phyloP scores from a whole-genome alignment of 768 basidiomycete species.

The Trametes sanguinea region DNA sequence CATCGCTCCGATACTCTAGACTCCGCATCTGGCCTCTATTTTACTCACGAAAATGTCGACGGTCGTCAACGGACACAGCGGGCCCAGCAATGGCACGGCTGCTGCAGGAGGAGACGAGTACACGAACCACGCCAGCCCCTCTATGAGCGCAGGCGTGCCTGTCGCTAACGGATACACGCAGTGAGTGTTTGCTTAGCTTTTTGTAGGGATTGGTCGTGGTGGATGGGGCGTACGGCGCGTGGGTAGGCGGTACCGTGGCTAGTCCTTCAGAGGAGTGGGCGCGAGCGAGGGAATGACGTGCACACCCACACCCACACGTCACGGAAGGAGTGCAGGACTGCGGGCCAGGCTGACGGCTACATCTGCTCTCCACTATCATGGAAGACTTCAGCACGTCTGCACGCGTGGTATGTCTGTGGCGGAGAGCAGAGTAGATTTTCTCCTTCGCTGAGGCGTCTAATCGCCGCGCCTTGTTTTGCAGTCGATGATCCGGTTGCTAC shows the following conservation, averaged over 20 bases:
- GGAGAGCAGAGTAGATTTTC: neutral
- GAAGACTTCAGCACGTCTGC: neutral
- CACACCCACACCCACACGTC: no score
- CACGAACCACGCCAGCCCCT: constrained; percentile 39
- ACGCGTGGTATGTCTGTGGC: neutral
- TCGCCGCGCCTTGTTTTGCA: constrained; percentile 2
- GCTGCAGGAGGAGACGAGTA: constrained; percentile 23
- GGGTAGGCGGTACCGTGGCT: no score
- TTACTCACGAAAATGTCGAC: constrained; percentile 7
- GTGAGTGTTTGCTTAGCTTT: constrained; percentile 44
- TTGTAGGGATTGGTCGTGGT: neutral
- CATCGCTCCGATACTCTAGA: neutral
- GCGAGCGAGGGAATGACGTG: no score
- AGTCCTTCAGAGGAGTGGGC: no score
- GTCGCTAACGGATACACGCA: constrained; percentile 55
- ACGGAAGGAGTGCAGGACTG: no score
- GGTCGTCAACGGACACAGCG: constrained; percentile 51
- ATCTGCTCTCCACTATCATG: neutral
- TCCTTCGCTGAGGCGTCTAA: constrained; percentile 11
- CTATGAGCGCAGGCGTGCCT: constrained; percentile 26
- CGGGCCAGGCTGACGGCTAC: neutral
- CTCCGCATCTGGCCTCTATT: neutral
- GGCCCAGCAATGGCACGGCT: constrained; percentile 48
- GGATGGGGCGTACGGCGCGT: neutral
- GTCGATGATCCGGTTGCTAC: neutral